A percentile compares a stretch with the other conserved stretches of the same genome.
Evolutionary conservation across 345 rosid genomes (phyloP).

Genomic region (Brassica incana): DNA sequence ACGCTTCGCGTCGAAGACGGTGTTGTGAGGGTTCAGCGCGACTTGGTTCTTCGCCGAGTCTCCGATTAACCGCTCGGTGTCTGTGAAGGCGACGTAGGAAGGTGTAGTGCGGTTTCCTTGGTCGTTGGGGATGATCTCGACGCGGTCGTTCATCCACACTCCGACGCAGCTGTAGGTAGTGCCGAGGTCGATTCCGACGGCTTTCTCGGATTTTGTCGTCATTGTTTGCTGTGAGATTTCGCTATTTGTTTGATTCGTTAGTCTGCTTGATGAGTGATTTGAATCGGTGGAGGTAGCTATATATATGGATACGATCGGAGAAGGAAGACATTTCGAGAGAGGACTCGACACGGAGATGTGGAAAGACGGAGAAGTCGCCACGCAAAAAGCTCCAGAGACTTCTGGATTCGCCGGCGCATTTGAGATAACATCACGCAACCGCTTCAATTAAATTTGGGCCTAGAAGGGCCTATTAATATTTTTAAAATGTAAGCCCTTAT

Average conservation of each 20-base stretch:
- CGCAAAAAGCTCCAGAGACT: slow-evolving; percentile 17
- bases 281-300: slow-evolving; percentile 28
- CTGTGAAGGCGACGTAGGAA: slow-evolving; percentile 50
- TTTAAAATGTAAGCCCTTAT: background rate
- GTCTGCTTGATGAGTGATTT: background rate
- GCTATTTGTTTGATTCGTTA: background rate
- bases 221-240: background rate
- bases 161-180: slow-evolving; percentile 52
- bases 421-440: slow-evolving; percentile 3
- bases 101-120: slow-evolving; percentile 51
- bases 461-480: background rate
- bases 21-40: slow-evolving; percentile 56
- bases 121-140: slow-evolving; percentile 48
- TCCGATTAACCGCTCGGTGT: slow-evolving; percentile 49
- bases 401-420: slow-evolving; percentile 27
- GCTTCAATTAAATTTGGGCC: background rate
- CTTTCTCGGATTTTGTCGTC: slow-evolving; percentile 39
- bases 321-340: slow-evolving; percentile 26
- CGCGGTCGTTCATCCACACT: slow-evolving; percentile 48
- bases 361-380: slow-evolving; percentile 24
- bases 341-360: slow-evolving; percentile 5
- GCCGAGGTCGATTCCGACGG: slow-evolving; percentile 49
- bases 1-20: slow-evolving; percentile 55
- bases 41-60: slow-evolving; percentile 59
- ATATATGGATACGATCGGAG: slow-evolving; percentile 3